Evolutionary conservation across 495 filamentous ascomycete genomes (phyloP).

Genomic region (Aspergillus heteromorphus): DNA sequence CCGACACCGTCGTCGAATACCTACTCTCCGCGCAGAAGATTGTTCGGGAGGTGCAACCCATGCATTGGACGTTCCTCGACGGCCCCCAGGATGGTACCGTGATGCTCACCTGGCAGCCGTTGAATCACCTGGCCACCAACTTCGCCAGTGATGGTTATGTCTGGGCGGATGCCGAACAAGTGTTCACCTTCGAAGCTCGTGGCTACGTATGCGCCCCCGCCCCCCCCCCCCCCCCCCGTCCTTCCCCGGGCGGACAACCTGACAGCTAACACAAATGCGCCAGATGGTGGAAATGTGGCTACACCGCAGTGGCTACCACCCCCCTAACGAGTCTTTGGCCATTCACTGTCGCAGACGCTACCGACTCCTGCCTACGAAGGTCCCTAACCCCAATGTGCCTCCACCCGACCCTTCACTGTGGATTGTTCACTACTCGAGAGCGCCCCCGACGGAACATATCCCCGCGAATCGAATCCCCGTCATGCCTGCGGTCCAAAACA

Average conservation of each 20-base stretch:
- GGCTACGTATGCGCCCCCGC: conserved; percentile 60
- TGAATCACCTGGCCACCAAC: conserved; percentile 54
- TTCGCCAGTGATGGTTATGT: conserved; percentile 89
- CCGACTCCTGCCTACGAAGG: conserved; percentile 63
- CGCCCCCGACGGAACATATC: conserved; percentile 65
- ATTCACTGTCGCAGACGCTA: conserved; percentile 76
- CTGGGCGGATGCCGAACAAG: conserved; percentile 76
- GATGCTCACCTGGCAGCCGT: conserved; percentile 81
- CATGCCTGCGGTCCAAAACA: conserved; percentile 50
- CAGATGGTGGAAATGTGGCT: conserved; percentile 77
- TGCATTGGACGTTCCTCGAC: conserved; percentile 89
- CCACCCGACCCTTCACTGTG: conserved; percentile 75
- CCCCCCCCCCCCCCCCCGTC: not conserved
- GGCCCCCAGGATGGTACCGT: conserved; percentile 73
- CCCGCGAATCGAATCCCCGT: conserved; percentile 59
- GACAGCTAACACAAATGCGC: conserved; percentile 4
- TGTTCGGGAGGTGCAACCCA: conserved; percentile 65
- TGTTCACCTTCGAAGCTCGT: conserved; percentile 61
- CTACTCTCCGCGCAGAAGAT: conserved; percentile 75
- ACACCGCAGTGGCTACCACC: conserved; percentile 70
- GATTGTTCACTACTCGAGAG: conserved; percentile 86
- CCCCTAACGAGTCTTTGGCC: conserved; percentile 60
- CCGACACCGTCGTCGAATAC: conserved; percentile 68
- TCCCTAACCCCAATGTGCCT: conserved; percentile 53
- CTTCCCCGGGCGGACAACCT: not conserved